Base-by-base conservation (phyloP, 176 grass and related monocot genomes). In the Areca catechu region DNA sequence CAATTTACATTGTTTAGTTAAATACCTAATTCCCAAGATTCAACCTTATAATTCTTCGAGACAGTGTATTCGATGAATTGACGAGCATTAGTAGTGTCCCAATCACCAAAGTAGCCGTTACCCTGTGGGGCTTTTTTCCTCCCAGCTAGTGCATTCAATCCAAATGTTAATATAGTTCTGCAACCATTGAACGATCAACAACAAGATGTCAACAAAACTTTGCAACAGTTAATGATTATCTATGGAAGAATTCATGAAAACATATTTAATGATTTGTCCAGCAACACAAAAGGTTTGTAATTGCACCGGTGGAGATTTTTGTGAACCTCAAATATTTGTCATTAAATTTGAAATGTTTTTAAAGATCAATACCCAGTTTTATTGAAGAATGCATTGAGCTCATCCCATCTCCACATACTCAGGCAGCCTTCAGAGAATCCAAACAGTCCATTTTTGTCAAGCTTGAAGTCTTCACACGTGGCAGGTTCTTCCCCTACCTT, bases 1-100 rank as follows among this genome's bases (percentile, higher is more conserved):
- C 47, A 58, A 4, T 10, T 18, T 61, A 7, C 49, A 60, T 24
- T 22, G 20, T 25, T 24, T 51, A 53, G 28, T 22, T 29, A 54
- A 50, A 27, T 73, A 80, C 77, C 77, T 24, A 70, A 69, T 65
- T 87, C 84, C 84, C 84, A 87, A 22, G 84, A 87, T 1, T 82
- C 74, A 5, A 82, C 58, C 56, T 74, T 60, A 49, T 82, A 79
- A 12, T 79, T 75, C 66, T 82, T 77, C 19, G 4, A 22, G 50
- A 82, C 27, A 34, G 66, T 71, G 67, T 87, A 71, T 17, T 53
- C 57, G 50, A 87, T 87, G 34, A 87, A 77, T 47, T 75, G 51
- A 19, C 15, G 70, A 61, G 79, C 79, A 65, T 87, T 82, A n/a
- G 12, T 65, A 24, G 70, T 5, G 51, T 87, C 60, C 84, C 78